Percentiles rank a stretch among this genome's conserved stretches.
phyloP scores from a whole-genome alignment of 768 basidiomycete species.

The Lenzites betulinus region DNA sequence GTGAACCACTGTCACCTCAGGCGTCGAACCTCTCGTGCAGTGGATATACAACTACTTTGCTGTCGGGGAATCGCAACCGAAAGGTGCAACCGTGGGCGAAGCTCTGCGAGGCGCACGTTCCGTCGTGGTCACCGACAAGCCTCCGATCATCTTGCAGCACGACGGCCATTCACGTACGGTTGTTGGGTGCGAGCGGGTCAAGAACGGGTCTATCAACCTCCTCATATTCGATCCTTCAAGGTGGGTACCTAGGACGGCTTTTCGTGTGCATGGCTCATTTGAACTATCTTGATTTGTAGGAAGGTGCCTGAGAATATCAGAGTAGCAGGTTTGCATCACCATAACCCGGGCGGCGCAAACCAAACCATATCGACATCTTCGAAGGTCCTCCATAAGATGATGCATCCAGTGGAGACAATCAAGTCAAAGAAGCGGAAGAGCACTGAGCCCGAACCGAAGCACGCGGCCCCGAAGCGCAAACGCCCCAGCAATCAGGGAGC shows the following conservation, averaged over 20 bases:
- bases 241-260: conserved; percentile 38
- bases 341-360: neutral
- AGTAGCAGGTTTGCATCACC: conserved; percentile 1
- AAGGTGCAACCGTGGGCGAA: conserved; percentile 46
- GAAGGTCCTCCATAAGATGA: conserved; percentile 12
- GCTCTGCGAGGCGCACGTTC: conserved; percentile 52
- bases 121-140: conserved; percentile 58
- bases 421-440: conserved; percentile 26
- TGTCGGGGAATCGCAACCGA: conserved; percentile 22
- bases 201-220: conserved; percentile 58
- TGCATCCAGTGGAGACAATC: conserved; percentile 20
- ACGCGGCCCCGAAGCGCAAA: conserved; percentile 1
- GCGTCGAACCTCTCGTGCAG: conserved; percentile 45
- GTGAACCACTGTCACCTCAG: neutral
- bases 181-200: conserved; percentile 76
- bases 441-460: neutral
- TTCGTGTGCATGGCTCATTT: neutral
- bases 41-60: conserved; percentile 82
- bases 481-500: neutral
- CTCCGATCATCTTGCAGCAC: conserved; percentile 86
- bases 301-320: conserved; percentile 21
- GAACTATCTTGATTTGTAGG: conserved; percentile 23
- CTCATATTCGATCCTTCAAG: conserved; percentile 77
- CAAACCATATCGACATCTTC: neutral
- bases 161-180: conserved; percentile 86